A percentile compares a stretch with the other conserved stretches of the same genome.
Conservation (phyloP, 805 yeast species). For the Torulaspora maleeae region DNA sequence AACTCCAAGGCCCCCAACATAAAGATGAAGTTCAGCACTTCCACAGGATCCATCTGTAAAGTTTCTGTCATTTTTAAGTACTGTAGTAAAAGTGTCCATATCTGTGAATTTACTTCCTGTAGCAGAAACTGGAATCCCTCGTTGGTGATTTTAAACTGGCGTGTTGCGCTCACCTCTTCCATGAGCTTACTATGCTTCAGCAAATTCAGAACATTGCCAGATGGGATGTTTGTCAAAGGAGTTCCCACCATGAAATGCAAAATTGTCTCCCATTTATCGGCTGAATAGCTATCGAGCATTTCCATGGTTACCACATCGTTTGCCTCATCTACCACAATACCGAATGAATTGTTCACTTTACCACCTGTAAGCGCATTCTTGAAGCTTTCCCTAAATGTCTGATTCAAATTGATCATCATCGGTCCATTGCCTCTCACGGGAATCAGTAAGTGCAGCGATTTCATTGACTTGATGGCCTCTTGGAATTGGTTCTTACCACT, state of each 20-base stretch:
- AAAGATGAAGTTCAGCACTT: constrained; percentile 87
- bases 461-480: constrained; percentile 75
- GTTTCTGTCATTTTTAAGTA: constrained; percentile 81
- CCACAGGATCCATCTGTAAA: constrained; percentile 91
- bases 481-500: constrained; percentile 49
- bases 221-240: constrained; percentile 61
- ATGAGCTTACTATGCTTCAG: constrained; percentile 78
- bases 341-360: constrained; percentile 63
- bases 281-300: constrained; percentile 74
- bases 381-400: constrained; percentile 69
- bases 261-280: constrained; percentile 89
- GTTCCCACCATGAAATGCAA: constrained; percentile 98
- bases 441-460: constrained; percentile 66
- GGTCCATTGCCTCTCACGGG: constrained; percentile 29
- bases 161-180: constrained; percentile 51
- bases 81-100: constrained; percentile 87
- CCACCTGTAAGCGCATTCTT: constrained; percentile 83
- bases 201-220: constrained; percentile 73
- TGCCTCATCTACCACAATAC: constrained; percentile 55
- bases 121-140: constrained; percentile 89
- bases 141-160: constrained; percentile 67
- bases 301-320: constrained; percentile 54
- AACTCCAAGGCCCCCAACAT: constrained; percentile 88
- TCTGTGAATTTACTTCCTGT: constrained; percentile 89
- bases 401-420: constrained; percentile 48